Evolutionary conservation across 495 filamentous ascomycete genomes (phyloP).

Genomic region (Hyaloscypha hepaticicola): DNA sequence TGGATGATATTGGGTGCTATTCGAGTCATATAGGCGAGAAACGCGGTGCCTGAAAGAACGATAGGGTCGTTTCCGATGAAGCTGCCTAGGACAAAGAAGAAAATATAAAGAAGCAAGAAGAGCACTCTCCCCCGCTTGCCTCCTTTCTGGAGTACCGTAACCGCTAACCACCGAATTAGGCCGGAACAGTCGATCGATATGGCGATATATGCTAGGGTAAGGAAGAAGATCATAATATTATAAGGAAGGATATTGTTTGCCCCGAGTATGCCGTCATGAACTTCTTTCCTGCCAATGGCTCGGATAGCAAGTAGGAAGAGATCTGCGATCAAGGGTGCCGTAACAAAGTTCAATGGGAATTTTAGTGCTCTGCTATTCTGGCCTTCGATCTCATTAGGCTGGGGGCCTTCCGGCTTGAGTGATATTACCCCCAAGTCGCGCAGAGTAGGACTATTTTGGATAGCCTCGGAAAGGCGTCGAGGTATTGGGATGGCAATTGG

Average conservation of each 20-base stretch:
- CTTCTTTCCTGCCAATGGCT: conserved; percentile 60
- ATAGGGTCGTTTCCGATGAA: conserved; percentile 71
- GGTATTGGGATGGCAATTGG: conserved; percentile 59
- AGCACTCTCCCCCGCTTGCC: conserved; percentile 58
- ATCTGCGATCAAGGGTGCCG: conserved; percentile 62
- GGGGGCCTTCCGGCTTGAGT: conserved; percentile 34
- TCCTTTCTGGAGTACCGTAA: conserved; percentile 62
- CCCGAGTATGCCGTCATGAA: conserved; percentile 60
- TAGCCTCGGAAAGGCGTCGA: conserved; percentile 40
- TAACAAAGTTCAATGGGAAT: conserved; percentile 66
- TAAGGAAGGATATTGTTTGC: conserved; percentile 58
- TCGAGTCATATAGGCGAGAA: conserved; percentile 69
- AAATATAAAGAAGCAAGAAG: conserved; percentile 66
- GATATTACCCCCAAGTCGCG: conserved; percentile 49
- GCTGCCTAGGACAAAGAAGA: conserved; percentile 64
- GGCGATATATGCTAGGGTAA: conserved; percentile 68
- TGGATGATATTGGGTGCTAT: conserved; percentile 66
- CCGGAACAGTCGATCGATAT: conserved; percentile 72
- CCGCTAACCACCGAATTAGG: conserved; percentile 62
- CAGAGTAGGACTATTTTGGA: conserved; percentile 43
- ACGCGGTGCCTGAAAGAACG: conserved; percentile 66
- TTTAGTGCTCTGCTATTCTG: conserved; percentile 34
- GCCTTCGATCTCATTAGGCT: conserved; percentile 20
- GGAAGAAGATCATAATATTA: conserved; percentile 68
- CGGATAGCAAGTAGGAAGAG: conserved; percentile 62